A percentile compares a stretch with the other conserved stretches of the same genome.
phyloP scores from a whole-genome alignment of 1,139 yeast genomes.

The Entelexis sorbosivorans region DNA sequence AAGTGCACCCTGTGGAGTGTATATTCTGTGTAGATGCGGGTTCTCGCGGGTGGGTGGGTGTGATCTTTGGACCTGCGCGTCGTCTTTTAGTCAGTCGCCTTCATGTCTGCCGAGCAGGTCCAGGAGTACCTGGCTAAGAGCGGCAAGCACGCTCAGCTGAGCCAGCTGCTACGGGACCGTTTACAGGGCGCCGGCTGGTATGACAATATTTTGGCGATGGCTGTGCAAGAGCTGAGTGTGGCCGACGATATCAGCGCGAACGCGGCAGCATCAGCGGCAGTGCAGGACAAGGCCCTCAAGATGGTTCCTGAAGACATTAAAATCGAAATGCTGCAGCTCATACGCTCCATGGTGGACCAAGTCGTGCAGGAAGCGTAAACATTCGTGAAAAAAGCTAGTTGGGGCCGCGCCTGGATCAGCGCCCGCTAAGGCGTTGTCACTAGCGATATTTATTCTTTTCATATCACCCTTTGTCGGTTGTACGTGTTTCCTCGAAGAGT shows the following conservation, averaged over 20 bases:
- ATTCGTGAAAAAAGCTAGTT: too few relatives aligned
- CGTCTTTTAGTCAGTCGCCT: neutral
- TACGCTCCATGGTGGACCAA: conserved; percentile 49
- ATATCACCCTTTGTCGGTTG: too few relatives aligned
- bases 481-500: too few relatives aligned
- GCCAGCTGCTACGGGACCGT: conserved; percentile 42
- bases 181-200: conserved; percentile 79
- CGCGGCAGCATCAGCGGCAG: conserved; percentile 9
- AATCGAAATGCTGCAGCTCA: conserved; percentile 46
- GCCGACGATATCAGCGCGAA: conserved; percentile 39
- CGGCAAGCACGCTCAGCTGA: conserved; percentile 24
- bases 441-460: too few relatives aligned
- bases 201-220: conserved; percentile 47
- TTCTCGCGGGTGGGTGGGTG: too few relatives aligned
- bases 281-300: conserved; percentile 17
- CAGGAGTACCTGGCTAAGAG: conserved; percentile 21
- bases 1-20: too few relatives aligned
- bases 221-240: conserved; percentile 33
- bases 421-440: too few relatives aligned
- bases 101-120: conserved; percentile 14
- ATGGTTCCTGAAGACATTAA: conserved; percentile 60
- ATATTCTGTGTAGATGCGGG: too few relatives aligned
- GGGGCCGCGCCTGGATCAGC: too few relatives aligned
- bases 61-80: too few relatives aligned
- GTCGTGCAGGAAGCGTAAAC: conserved; percentile 27